Evolutionary conservation across 2,329 filamentous ascomycete species (phyloP), one percentile per base, ranked within the genome.

Genomic region (Pyrenophora graminea): DNA sequence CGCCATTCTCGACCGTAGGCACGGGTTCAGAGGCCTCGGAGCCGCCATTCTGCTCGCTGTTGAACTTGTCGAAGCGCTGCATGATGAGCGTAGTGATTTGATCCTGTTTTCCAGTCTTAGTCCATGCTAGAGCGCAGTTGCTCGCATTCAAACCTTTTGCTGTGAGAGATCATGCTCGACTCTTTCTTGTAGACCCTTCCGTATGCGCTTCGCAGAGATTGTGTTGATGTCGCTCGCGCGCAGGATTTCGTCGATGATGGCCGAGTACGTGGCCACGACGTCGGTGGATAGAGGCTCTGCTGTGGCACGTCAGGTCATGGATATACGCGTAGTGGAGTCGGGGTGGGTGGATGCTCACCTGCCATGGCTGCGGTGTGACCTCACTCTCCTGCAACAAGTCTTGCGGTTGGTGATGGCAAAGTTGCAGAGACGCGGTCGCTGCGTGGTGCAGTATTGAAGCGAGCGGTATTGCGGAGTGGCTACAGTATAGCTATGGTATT

Each of bases 121-220:
- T 45, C 36, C 45, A 32, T 34, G 38, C n/a, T 18, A 25, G 13
- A n/a, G 19, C 9, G 41, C 33, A 25, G 8, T 6, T 13, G 39
- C 27, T 31, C 67, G 9, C 8, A 27, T n/a, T 43, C 27, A 45
- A 67, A 85, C 85, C 79, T 87, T 87, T 61, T 85, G 80, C 45
- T 79, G 77, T 45, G 81, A 79, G 60, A 86, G 79, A 70, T 87
- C 84, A 75, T 84, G 77, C 63, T 81, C 79, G 45, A 86, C 79
- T 53, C 74, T 75, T 62, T 82, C 82, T 66, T 86, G 83, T 34
- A 87, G 75, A 23, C 81, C 82, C 70, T 83, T 85, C 58, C 84
- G 82, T 69, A 87, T 86, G 61, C 79, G 78, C 74, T 87, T 87
- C 53, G 83, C 83, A 31, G 85, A 85, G 58, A 87, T 82, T 46